Evolutionary conservation across 1,139 yeast species (phyloP).

Genomic region (Candida anutae): DNA sequence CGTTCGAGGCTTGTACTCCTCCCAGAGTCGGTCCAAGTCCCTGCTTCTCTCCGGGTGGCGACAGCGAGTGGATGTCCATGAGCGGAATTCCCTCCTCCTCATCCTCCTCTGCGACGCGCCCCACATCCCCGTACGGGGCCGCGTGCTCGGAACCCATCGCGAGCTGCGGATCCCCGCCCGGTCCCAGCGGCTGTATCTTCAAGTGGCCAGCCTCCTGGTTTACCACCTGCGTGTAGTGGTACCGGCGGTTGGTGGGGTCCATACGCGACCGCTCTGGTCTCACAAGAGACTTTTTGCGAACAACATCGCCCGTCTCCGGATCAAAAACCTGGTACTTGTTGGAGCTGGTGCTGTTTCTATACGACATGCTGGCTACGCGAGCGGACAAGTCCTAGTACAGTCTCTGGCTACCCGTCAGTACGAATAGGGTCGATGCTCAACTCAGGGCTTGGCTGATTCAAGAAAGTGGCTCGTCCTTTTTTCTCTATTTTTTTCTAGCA

Average conservation of each 20-base stretch:
- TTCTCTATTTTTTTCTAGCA: no score
- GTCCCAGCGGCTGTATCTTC: conserved; percentile 59
- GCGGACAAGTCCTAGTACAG: no score
- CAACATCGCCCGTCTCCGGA: conserved; percentile 40
- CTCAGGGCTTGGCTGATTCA: no score
- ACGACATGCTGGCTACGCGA: conserved; percentile 9
- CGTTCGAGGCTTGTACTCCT: neutral
- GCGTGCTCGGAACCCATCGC: conserved; percentile 1
- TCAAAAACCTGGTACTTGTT: conserved; percentile 36
- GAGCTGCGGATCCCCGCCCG: conserved; percentile 60
- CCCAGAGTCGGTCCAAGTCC: neutral
- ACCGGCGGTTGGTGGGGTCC: conserved; percentile 63
- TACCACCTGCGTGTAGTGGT: conserved; percentile 76
- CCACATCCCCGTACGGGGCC: neutral
- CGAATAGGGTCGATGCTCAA: no score
- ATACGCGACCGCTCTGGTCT: conserved; percentile 74
- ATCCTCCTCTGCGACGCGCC: conserved; percentile 8
- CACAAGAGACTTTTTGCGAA: conserved; percentile 61
- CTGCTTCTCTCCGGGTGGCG: conserved; percentile 5
- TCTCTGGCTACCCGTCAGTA: no score
- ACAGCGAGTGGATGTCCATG: conserved; percentile 25
- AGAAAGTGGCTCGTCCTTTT: no score
- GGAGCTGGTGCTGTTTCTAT: conserved; percentile 14
- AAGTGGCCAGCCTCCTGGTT: conserved; percentile 60
- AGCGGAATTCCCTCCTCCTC: conserved; percentile 40